Conservation (phyloP, 106 monocot species). For the Phalaenopsis aphrodite region DNA sequence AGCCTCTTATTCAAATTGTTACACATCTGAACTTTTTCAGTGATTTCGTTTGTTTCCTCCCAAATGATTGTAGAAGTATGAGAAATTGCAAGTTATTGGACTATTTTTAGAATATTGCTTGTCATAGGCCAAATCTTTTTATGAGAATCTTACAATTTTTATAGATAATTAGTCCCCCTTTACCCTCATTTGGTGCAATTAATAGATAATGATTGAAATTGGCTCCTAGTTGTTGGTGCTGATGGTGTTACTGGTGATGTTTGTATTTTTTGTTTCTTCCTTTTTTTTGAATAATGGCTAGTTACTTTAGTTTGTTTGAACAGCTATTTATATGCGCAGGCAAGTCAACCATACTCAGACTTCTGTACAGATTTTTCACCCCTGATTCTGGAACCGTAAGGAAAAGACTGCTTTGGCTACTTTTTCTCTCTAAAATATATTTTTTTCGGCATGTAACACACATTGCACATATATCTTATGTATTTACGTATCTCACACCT, state of each 20-base stretch:
- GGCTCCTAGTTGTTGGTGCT: not conserved
- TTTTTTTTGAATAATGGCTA: not conserved
- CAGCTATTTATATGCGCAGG: constrained; percentile 37
- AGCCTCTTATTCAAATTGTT: not conserved
- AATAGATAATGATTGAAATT: not conserved
- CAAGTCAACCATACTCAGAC: constrained; percentile 81
- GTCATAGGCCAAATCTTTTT: not conserved
- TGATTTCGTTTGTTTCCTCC: not conserved
- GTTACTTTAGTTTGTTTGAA: not conserved
- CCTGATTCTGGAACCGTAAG: constrained; percentile 77
- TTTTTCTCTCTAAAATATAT: not conserved
- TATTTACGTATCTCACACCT: no score
- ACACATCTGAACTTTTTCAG: not conserved
- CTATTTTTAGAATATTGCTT: constrained; percentile 3
- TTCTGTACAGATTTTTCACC: constrained; percentile 89
- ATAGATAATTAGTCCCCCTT: not conserved
- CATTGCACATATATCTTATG: no score
- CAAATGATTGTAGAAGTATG: not conserved
- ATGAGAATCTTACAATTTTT: not conserved
- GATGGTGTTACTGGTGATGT: not conserved
- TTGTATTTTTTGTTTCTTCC: not conserved
- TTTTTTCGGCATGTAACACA: not conserved
- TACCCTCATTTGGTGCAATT: not conserved
- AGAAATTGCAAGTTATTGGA: not conserved
- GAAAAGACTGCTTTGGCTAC: not conserved